phyloP scores from a whole-genome alignment of 202 grass and related monocot species.

The Brachypodium distachyon region DNA sequence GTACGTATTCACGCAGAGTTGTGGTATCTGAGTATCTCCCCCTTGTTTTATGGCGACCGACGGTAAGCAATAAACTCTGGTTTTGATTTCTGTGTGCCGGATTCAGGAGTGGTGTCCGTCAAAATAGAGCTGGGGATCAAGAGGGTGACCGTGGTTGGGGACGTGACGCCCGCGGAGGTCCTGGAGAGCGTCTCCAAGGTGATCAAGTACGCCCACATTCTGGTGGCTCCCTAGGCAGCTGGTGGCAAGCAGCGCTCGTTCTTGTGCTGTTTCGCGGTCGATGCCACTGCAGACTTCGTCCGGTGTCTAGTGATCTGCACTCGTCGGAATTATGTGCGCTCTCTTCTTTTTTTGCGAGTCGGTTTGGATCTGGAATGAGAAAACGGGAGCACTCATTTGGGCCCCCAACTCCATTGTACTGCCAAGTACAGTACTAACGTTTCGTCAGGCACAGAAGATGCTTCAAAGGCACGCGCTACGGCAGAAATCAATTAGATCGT shows the following conservation, averaged over 20 bases:
- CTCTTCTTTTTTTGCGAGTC: neutral
- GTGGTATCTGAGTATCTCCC: neutral
- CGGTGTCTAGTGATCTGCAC: neutral
- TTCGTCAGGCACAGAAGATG: too few relatives aligned
- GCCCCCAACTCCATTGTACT: too few relatives aligned
- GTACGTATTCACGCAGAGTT: too few relatives aligned
- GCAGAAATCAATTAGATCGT: too few relatives aligned
- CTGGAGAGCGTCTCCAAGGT: conserved; percentile 67
- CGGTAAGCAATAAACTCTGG: neutral
- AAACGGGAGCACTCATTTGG: too few relatives aligned
- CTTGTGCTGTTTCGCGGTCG: neutral
- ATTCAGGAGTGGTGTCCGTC: conserved; percentile 74
- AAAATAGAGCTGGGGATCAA: conserved; percentile 70
- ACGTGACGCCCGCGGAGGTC: conserved; percentile 47
- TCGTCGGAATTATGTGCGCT: neutral
- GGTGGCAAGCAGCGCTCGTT: neutral
- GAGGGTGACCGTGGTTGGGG: conserved; percentile 66
- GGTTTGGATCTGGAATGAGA: neutral
- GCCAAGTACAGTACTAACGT: too few relatives aligned
- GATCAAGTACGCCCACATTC: conserved; percentile 62
- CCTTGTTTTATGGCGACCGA: neutral
- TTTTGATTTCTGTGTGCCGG: neutral
- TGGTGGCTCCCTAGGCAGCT: conserved; percentile 27
- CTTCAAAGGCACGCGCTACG: too few relatives aligned
- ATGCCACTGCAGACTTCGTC: neutral